Base-by-base conservation (phyloP, 148 eudicot genomes). In the Fagopyrum homotropicum region DNA sequence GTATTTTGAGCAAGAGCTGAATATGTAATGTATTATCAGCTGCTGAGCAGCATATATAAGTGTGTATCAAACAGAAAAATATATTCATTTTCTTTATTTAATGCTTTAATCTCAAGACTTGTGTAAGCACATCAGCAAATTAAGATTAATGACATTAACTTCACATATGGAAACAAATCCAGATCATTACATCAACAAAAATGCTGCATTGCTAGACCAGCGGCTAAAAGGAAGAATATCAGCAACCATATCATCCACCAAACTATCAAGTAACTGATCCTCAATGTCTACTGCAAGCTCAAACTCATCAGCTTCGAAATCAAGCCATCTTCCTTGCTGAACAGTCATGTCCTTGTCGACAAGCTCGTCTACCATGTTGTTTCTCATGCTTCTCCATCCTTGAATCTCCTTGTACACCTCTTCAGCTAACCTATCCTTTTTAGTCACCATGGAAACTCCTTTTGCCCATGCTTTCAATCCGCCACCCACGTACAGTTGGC, bases 281-380 rank as follows among this genome's bases (percentile, higher is more conserved):
- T 90, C 91, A 60, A 92, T 85, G 76, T 92, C 88, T 22, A 86
- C 76, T 69, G 91, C 98, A 30, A 92, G 72, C 77, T 83, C 90
- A 77, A 84, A 88, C 50, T 82, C 93, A 79, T 96, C 97, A 9
- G 80, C 84, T 52, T 89, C 90, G 73, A 81, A 90, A 45, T 92
- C 95, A n/a, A 88, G 77, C 99, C 99, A 96, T 80, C 79, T 88
- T 64, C 97, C 92, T 61, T 80, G 75, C 29, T 78, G 78, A 81
- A 84, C 87, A 77, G 97, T 89, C 99, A 96, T 96, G 63, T 96
- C 98, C 77, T 85, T 88, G 80, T 92, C 97, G n/a, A 92, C 91
- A 26, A 92, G 88, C 71, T 92, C 98, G 76, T 96, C 99, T 59
- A 96, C 98, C 93, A 83, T 90, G 73, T 80, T 74, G 35, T 89